Base-by-base conservation (phyloP, 306 rosid genomes). In the Cicer pinnatifidum region DNA sequence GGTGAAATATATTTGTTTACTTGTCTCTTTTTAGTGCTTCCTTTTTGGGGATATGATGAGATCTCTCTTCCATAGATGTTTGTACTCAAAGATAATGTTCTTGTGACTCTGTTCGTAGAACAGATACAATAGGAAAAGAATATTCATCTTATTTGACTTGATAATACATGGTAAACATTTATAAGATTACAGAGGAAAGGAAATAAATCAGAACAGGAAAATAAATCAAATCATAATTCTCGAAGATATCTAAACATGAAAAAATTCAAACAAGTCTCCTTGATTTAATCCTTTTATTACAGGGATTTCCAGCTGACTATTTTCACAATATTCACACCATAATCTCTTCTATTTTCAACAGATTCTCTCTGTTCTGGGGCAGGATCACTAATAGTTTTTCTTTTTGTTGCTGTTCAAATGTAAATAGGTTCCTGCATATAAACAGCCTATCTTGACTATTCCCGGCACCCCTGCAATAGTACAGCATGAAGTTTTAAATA, bases 401-500 rank as follows among this genome's bases (percentile, higher is more conserved):
- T 11, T 54, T 59, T 38, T 79, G 23, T 75, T 76, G 57, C 79
- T 59, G 47, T 71, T 39, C 45, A 57, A 64, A 71, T 71, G 16
- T 44, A 39, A n/a, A 46, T 83, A 95, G 99, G 93, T 86, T 85
- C 97, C 99, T 78, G 86, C 84, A 67, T 86, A 87, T 83, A 95
- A 88, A 87, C 93, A 88, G 74, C 99, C 97, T 45, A 58, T 61
- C 60, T 80, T 85, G 77, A 86, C 89, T 20, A 87, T 95, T 81
- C 80, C 88, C 66, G 99, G 99, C 79, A 89, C 89, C 80, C 96
- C 97, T 51, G 93, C 87, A 74, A 85, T 91, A 76, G 96, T 90
- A 78, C 95, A 88, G 63, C 97, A 95, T 88, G 99, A 90, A 80
- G 87, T 95, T 82, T 75, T 95, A 82, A 95, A 91, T 85, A 95